Evolutionary conservation across 2,329 filamentous ascomycete species (phyloP).

Genomic region (Fusarium sp.): DNA sequence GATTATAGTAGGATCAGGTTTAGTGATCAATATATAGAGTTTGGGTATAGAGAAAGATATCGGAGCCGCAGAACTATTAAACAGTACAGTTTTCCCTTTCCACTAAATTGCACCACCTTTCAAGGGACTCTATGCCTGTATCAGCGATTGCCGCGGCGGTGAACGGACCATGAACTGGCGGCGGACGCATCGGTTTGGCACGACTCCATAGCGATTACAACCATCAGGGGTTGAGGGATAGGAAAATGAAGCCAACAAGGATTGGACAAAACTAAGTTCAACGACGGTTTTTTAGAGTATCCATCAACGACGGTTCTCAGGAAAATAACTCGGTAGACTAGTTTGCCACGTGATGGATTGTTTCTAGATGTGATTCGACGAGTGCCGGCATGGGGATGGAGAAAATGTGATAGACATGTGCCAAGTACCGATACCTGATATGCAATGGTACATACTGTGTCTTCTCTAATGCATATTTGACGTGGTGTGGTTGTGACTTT

Average conservation of each 20-base stretch:
- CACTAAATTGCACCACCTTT: constrained; percentile 5
- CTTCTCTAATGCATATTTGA: not conserved
- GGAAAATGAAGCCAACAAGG: constrained; percentile 3
- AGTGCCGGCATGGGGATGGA: constrained; percentile 8
- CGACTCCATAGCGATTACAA: constrained; percentile 31
- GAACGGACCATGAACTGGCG: constrained; percentile 30
- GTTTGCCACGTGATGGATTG: constrained; percentile 2
- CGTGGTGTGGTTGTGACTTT: not conserved
- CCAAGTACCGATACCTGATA: not conserved
- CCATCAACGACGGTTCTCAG: not conserved
- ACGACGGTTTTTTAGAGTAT: not conserved
- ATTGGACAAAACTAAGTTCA: not conserved
- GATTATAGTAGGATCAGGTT: not conserved
- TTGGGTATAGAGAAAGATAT: not conserved
- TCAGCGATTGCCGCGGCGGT: constrained; percentile 20
- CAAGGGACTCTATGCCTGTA: constrained; percentile 8
- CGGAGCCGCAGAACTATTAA: not conserved
- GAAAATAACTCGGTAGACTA: not conserved
- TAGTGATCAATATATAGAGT: not conserved
- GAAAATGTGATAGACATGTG: constrained; percentile 3
- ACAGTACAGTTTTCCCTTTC: not conserved
- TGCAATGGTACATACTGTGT: not conserved
- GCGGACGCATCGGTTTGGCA: constrained; percentile 16
- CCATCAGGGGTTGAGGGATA: not conserved
- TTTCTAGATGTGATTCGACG: constrained; percentile 6